Conservation (phyloP, 2,329 filamentous ascomycete species). For the Trichoderma sp. region DNA sequence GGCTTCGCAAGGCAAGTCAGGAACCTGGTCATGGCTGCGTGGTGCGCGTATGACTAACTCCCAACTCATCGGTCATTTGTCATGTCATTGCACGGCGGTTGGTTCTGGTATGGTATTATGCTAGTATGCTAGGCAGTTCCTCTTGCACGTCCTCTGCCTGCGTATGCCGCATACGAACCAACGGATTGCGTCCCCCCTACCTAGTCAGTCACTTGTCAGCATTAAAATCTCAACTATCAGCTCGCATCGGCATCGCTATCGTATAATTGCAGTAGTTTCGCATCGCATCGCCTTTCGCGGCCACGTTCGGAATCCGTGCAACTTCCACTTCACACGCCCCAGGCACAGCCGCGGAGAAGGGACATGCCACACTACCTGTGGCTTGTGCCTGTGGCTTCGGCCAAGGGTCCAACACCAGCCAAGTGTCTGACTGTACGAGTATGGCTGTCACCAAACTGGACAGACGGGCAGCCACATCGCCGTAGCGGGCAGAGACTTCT, state of each 20-base stretch:
- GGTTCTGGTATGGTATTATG: neutral
- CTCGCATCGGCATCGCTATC: neutral
- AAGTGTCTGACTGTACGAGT: neutral
- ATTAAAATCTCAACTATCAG: neutral
- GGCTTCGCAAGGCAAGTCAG: neutral
- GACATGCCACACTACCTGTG: neutral
- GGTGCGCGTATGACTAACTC: neutral
- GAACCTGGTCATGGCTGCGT: neutral
- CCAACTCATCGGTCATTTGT: constrained; percentile 7
- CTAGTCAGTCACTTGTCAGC: neutral
- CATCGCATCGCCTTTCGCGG: neutral
- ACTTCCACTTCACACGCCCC: neutral
- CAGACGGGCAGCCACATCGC: neutral
- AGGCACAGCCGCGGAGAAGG: neutral
- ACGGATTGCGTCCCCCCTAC: neutral
- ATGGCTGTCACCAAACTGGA: neutral
- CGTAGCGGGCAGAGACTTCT: neutral
- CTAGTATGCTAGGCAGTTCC: neutral
- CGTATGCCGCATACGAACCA: neutral
- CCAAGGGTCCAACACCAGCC: neutral
- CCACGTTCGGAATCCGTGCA: neutral
- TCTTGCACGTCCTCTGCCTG: neutral
- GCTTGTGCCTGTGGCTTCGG: neutral
- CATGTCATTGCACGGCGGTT: neutral
- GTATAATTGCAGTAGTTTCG: neutral